Evolutionary conservation across 1,284 basidiomycete species (phyloP).

Genomic region (Malassezia restricta): DNA sequence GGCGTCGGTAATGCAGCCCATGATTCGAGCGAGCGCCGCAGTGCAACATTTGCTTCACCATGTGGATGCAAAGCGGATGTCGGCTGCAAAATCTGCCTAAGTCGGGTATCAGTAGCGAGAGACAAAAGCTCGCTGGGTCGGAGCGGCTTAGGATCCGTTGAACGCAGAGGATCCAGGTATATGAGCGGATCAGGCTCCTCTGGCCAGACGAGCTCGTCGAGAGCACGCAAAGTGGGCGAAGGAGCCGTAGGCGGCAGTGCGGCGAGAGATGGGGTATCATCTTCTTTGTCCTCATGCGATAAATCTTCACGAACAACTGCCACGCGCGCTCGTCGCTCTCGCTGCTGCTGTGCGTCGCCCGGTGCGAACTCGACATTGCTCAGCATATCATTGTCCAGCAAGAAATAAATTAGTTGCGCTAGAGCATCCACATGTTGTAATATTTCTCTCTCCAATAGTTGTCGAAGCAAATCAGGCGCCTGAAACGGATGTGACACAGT

Average conservation of each 20-base stretch:
- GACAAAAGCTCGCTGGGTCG: slow-evolving; percentile 25
- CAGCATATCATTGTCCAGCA: slow-evolving; percentile 84
- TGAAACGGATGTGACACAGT: slow-evolving; percentile 36
- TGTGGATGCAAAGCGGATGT: slow-evolving; percentile 18
- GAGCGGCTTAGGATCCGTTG: slow-evolving; percentile 39
- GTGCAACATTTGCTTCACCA: slow-evolving; percentile 19
- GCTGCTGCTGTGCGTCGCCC: slow-evolving; percentile 61
- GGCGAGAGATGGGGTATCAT: background rate
- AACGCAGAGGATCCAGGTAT: slow-evolving; percentile 40
- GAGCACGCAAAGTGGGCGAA: slow-evolving; percentile 23
- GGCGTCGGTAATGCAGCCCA: slow-evolving; percentile 35
- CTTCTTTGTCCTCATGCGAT: background rate
- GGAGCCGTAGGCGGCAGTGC: background rate
- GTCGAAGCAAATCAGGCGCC: slow-evolving; percentile 34
- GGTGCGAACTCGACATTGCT: slow-evolving; percentile 65
- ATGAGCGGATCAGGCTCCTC: slow-evolving; percentile 42
- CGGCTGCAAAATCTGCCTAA: slow-evolving; percentile 31
- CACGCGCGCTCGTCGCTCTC: slow-evolving; percentile 23
- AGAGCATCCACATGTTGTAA: slow-evolving; percentile 79
- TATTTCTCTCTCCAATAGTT: slow-evolving; percentile 75
- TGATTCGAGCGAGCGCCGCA: slow-evolving; percentile 32
- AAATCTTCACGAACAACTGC: slow-evolving; percentile 2
- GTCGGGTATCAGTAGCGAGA: slow-evolving; percentile 28
- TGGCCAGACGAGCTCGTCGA: slow-evolving; percentile 29
- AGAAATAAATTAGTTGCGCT: slow-evolving; percentile 80